These are phyloP conservation scores for Neckera pumila DNA, from an alignment of 225 moss, liverwort and hornwort genomes.

Conservation along the genomic window DNA sequence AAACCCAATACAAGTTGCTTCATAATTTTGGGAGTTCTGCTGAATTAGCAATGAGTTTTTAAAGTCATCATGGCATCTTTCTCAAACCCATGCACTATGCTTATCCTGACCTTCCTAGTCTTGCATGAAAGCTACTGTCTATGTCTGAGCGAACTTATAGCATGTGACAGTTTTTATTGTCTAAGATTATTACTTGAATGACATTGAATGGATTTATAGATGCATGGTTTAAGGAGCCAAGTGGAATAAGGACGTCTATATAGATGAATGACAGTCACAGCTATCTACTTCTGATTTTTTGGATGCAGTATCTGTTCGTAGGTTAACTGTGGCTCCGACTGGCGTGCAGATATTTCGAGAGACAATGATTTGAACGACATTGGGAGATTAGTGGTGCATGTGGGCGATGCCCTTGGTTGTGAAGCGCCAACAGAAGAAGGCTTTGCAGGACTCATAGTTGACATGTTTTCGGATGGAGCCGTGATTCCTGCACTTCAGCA, in stretches of 20 bases:
- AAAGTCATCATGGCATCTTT: not conserved
- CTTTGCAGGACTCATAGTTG: constrained; percentile 79
- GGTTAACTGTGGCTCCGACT: not conserved
- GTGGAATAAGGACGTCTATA: not conserved
- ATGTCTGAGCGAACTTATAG: not conserved
- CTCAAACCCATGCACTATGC: not conserved
- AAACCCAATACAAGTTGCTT: not conserved
- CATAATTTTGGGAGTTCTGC: not conserved
- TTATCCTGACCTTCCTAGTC: not conserved
- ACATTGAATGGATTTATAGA: not conserved
- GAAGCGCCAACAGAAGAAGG: constrained; percentile 40
- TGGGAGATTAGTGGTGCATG: constrained; percentile 63
- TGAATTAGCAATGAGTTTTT: not conserved
- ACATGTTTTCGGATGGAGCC: constrained; percentile 62
- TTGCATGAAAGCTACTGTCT: not conserved
- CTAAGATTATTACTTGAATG: not conserved
- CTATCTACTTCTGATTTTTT: not conserved
- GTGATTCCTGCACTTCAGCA: constrained; percentile 67
- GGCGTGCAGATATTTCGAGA: not conserved
- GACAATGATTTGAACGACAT: not conserved
- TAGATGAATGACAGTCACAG: not conserved
- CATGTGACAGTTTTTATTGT: not conserved
- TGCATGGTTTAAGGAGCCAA: not conserved
- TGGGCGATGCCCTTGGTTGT: constrained; percentile 55
- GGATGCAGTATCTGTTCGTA: not conserved